Conservation (phyloP, 352 stramenopile species). For the Bremia lactucae region DNA sequence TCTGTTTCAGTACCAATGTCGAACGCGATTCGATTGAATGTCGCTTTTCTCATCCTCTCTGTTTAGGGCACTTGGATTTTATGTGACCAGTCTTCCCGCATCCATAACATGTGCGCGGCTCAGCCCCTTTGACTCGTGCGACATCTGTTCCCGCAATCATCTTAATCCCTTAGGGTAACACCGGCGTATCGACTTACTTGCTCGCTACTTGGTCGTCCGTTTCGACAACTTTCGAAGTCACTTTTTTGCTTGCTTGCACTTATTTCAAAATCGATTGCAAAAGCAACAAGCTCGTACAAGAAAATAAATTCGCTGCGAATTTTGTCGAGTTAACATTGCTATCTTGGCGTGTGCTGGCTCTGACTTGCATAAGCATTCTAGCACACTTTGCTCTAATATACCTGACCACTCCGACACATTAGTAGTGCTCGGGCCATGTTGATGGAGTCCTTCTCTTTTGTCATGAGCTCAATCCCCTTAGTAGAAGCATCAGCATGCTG, state of each 20-base stretch:
- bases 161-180: no score
- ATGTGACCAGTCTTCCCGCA: not conserved
- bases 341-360: not conserved
- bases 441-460: not conserved
- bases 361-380: slow-evolving; percentile 6
- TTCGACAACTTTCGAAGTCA: not conserved
- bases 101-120: not conserved
- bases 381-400: slow-evolving; percentile 1
- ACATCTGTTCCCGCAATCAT: not conserved
- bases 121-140: not conserved
- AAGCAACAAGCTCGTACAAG: not conserved
- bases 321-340: not conserved
- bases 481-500: slow-evolving; percentile 4
- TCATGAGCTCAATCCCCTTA: slow-evolving; percentile 5
- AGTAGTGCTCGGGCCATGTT: slow-evolving; percentile 10
- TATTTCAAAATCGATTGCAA: not conserved
- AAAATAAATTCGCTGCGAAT: not conserved
- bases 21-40: slow-evolving; percentile 1
- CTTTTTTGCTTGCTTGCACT: not conserved
- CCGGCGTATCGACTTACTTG: not conserved
- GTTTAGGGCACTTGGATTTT: not conserved
- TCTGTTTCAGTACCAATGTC: not conserved
- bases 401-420: slow-evolving; percentile 5
- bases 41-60: not conserved
- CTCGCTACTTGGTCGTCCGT: not conserved